Conservation (phyloP, 176 grass and related monocot genomes). For the Phragmites australis region DNA sequence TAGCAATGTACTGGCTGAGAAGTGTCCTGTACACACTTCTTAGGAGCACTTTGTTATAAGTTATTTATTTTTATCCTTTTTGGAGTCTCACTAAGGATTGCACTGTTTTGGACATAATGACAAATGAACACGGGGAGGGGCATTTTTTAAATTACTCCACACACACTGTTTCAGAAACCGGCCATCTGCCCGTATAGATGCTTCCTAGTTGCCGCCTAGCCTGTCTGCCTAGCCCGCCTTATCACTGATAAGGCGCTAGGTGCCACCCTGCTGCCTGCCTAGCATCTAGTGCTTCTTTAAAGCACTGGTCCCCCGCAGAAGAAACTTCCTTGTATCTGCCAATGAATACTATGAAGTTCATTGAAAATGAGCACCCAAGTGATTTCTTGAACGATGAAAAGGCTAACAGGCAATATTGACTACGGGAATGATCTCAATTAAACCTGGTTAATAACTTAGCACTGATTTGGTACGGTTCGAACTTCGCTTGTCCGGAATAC, state of each 20-base stretch:
- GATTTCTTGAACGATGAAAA: not conserved
- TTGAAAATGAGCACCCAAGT: not conserved
- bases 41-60: not conserved
- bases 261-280: not conserved
- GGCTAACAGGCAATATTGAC: slow-evolving; percentile 6
- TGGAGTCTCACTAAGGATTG: not conserved
- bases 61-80: not conserved
- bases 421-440: not conserved
- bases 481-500: slow-evolving; percentile 15
- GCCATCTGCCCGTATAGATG: not conserved
- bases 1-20: not conserved
- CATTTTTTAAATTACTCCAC: not conserved
- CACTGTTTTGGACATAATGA: not conserved
- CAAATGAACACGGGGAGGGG: not conserved
- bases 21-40: not conserved
- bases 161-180: not conserved
- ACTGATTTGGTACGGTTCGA: not conserved
- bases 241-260: not conserved
- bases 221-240: not conserved
- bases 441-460: not conserved
- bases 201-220: too few relatives aligned
- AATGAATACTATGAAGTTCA: not conserved
- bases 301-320: not conserved
- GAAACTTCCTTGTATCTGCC: not conserved
- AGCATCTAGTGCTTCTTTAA: not conserved